Base-by-base conservation (phyloP, 805 yeast genomes). In the Wickerhamiella brachini region DNA sequence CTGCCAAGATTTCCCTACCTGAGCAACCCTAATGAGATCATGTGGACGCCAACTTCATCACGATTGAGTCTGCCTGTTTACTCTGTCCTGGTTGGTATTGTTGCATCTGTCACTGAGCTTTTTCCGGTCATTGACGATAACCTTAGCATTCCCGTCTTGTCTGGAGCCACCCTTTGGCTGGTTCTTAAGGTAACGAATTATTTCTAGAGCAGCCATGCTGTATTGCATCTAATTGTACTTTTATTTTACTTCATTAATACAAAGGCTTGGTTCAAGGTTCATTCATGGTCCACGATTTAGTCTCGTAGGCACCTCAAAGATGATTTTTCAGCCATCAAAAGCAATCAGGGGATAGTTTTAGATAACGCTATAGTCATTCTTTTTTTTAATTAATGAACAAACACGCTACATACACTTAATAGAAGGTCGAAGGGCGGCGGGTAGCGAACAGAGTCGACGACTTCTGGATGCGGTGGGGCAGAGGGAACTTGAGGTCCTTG, bases 391-490 rank as follows among this genome's bases (percentile, higher is more conserved):
- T 37, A 37, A 37, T 37, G 41, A 37, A 37, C 41, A 37, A 17
- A 15, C 13, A 34, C 41, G 41, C 41, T 37, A 37, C 41, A 37
- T 45, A 45, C 49, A 59, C 71, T 76, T 89, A 90, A 85, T 90
- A 90, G 86, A 81, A 89, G 72, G 99, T 93, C 68, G 95, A 73
- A 74, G 97, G 97, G 76, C 95, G 84, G 78, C 82, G 82, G 77
- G 86, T 77, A 74, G 90, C 79, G 80, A 77, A 93, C 73, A 87
- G 74, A 75, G 82, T 78, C 79, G 80, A 77, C 70, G 94, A 75
- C 80, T 88, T 89, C 76, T 79, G 84, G 73, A 89, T 80, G 80
- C 97, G 90, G 95, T 93, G 99, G 69, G 99, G 97, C 73, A 93
- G 84, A 79, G 99, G 99, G 97, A 93, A 93, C 78, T 87, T 86